These are phyloP conservation scores for Pythium diclinum DNA, from an alignment of 352 stramenopile genomes.

Conservation along the genomic window DNA sequence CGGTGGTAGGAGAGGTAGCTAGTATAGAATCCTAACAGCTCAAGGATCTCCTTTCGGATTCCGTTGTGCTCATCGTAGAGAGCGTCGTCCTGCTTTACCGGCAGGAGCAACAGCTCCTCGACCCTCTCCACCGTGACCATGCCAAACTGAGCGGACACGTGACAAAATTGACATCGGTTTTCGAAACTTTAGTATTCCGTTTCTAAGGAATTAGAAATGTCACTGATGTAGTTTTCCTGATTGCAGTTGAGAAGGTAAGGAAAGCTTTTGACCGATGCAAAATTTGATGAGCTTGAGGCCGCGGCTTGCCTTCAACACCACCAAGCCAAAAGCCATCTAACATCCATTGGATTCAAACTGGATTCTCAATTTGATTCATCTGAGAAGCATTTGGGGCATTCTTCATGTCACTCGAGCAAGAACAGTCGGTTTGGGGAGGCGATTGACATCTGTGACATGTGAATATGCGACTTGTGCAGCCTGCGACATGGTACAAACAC, in stretches of 20 bases:
- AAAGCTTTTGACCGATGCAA: constrained; percentile 1
- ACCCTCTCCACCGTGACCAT: background rate
- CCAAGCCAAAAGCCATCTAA: no score
- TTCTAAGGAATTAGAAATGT: background rate
- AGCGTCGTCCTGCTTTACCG: background rate
- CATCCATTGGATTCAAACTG: no score
- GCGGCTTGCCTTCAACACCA: no score
- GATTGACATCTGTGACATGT: background rate
- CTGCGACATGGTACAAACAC: constrained; percentile 5
- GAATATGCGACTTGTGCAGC: constrained; percentile 2
- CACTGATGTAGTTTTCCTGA: background rate
- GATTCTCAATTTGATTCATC: no score
- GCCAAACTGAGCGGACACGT: no score
- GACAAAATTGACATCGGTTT: no score
- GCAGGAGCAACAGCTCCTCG: background rate
- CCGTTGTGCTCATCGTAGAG: constrained; percentile 2
- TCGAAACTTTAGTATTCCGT: no score
- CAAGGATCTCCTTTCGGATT: background rate
- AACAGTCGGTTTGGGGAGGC: no score
- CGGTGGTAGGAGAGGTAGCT: constrained; percentile 5
- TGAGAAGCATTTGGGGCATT: no score
- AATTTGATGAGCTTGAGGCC: background rate
- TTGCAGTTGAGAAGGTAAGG: background rate
- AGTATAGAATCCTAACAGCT: constrained; percentile 5
- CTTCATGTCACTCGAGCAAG: no score